Percentiles rank a stretch among this genome's conserved stretches.
Evolutionary conservation across 2,329 filamentous ascomycete genomes (phyloP).

Genomic region (Phialophora macrospora): DNA sequence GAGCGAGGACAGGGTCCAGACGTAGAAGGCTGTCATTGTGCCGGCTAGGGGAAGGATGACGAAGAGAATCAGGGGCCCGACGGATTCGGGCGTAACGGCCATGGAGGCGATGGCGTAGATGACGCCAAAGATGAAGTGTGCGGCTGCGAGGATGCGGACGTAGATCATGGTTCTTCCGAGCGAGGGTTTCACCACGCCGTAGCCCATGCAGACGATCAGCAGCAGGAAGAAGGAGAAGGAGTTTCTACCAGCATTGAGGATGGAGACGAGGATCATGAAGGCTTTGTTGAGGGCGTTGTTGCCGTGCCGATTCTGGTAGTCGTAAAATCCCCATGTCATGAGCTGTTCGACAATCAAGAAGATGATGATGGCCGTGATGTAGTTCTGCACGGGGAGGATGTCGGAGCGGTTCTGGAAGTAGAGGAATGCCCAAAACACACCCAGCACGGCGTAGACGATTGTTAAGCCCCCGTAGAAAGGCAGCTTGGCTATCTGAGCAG

Average conservation of each 20-base stretch:
- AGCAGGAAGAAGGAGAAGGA: slow-evolving; percentile 98
- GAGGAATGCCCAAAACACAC: slow-evolving; percentile 87
- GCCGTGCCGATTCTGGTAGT: slow-evolving; percentile 90
- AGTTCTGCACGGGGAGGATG: slow-evolving; percentile 97
- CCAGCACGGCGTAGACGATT: slow-evolving; percentile 88
- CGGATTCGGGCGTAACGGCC: slow-evolving; percentile 84
- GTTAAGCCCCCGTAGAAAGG: slow-evolving; percentile 96
- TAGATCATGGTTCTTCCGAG: slow-evolving; percentile 93
- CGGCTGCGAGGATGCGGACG: slow-evolving; percentile 86
- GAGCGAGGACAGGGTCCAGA: slow-evolving; percentile 96
- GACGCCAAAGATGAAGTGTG: slow-evolving; percentile 86
- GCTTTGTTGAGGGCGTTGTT: slow-evolving; percentile 81
- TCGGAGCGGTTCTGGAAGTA: slow-evolving; percentile 94
- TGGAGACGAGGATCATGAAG: slow-evolving; percentile 85
- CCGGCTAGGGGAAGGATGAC: slow-evolving; percentile 90
- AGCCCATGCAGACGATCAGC: slow-evolving; percentile 98
- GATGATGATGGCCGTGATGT: slow-evolving; percentile 94
- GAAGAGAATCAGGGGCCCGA: slow-evolving; percentile 86
- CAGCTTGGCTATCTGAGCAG: slow-evolving; percentile 93
- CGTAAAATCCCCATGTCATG: slow-evolving; percentile 99
- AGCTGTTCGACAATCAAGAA: slow-evolving; percentile 96
- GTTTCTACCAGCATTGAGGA: slow-evolving; percentile 91
- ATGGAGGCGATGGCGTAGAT: slow-evolving; percentile 91
- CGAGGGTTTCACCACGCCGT: slow-evolving; percentile 93
- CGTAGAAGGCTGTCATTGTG: slow-evolving; percentile 94